Conservation (phyloP, 140 eudicot genomes). For the Senecio squalidus region DNA sequence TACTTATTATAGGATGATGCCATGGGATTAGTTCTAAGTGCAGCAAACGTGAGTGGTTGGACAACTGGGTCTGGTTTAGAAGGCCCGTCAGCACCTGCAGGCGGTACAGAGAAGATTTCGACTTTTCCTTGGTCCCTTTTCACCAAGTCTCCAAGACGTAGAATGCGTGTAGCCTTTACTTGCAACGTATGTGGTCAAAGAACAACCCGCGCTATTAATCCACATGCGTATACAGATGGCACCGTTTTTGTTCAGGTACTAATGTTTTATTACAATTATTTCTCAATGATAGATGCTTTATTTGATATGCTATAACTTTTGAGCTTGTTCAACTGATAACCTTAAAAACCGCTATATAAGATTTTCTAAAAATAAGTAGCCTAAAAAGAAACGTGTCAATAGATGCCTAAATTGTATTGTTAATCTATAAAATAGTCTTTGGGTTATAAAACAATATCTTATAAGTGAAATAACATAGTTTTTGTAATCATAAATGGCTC, state of each 20-base stretch:
- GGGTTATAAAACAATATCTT: too few species aligned
- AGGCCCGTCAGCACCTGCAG: conserved; percentile 5
- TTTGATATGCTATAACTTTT: neutral
- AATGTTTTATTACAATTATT: neutral
- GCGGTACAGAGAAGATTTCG: conserved; percentile 5
- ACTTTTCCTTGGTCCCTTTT: conserved; percentile 19
- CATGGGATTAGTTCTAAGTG: conserved; percentile 15
- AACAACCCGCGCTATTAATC: conserved; percentile 25
- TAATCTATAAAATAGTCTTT: too few species aligned
- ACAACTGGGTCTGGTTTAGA: conserved; percentile 18
- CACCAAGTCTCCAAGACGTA: conserved; percentile 18
- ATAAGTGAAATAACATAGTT: too few species aligned
- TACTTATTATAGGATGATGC: conserved; percentile 16
- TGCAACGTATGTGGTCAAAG: conserved; percentile 23
- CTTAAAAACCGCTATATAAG: too few species aligned
- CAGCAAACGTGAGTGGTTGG: conserved; percentile 22
- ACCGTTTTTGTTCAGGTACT: conserved; percentile 21
- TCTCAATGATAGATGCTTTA: neutral
- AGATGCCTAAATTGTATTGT: too few species aligned
- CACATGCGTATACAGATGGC: conserved; percentile 21
- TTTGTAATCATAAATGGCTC: too few species aligned
- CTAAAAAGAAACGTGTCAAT: too few species aligned
- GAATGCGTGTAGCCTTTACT: conserved; percentile 24
- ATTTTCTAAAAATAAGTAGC: too few species aligned
- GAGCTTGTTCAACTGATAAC: too few species aligned